These are phyloP conservation scores for Apium graveolens DNA, from an alignment of 129 eudicot genomes.

Conservation along the genomic window DNA sequence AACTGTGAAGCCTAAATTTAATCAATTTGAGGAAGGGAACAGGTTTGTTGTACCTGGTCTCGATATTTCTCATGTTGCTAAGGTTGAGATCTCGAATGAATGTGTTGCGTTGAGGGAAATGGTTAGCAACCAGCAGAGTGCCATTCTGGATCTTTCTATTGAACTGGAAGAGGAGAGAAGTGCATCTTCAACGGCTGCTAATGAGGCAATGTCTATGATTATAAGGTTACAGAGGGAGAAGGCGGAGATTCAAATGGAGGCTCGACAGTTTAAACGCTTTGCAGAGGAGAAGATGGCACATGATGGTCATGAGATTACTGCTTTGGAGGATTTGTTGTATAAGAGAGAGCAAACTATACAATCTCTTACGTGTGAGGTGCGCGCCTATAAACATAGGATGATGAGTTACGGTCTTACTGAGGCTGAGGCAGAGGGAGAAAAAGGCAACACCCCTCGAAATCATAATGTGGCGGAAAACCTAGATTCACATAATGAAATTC, in stretches of 20 bases:
- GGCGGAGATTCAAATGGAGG: slow-evolving; percentile 85
- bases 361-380: slow-evolving; percentile 67
- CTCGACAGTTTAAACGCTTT: slow-evolving; percentile 71
- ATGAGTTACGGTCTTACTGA: slow-evolving; percentile 81
- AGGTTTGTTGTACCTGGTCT: slow-evolving; percentile 53
- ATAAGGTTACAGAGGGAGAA: slow-evolving; percentile 86
- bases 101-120: slow-evolving; percentile 60
- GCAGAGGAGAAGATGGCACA: slow-evolving; percentile 90
- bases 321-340: slow-evolving; percentile 72
- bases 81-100: slow-evolving; percentile 74
- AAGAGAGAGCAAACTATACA: slow-evolving; percentile 68
- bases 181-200: slow-evolving; percentile 85
- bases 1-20: slow-evolving; percentile 59
- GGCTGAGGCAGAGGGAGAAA: slow-evolving; percentile 64
- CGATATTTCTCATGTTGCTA: slow-evolving; percentile 50
- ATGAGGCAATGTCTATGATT: slow-evolving; percentile 96
- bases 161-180: slow-evolving; percentile 86
- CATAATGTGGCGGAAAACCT: slow-evolving; percentile 30
- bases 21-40: slow-evolving; percentile 37
- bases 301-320: slow-evolving; percentile 56
- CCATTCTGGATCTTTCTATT: slow-evolving; percentile 49
- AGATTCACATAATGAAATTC: slow-evolving; percentile 40
- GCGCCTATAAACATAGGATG: slow-evolving; percentile 78
- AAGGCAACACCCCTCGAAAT: slow-evolving; percentile 28
- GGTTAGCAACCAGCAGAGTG: slow-evolving; percentile 61